These are phyloP conservation scores for Hanseniaspora occidentalis DNA, from an alignment of 805 yeast genomes.

Conservation along the genomic window DNA sequence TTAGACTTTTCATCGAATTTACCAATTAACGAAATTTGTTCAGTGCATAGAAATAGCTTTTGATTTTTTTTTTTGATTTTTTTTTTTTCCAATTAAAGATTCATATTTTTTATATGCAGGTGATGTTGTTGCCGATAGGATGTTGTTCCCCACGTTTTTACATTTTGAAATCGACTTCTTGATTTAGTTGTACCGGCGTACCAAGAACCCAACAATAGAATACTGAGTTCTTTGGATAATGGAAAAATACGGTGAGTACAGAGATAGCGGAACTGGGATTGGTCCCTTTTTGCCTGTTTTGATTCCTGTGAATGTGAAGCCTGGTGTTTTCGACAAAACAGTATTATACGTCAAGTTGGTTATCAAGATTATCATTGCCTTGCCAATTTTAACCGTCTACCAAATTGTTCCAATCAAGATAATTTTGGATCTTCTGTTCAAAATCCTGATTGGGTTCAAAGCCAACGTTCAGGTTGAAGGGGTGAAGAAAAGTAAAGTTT, in stretches of 20 bases:
- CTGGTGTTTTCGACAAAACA: slow-evolving; percentile 6
- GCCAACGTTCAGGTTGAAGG: slow-evolving; percentile 31
- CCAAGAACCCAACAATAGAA: no score
- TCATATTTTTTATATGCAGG: no score
- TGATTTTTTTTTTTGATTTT: no score
- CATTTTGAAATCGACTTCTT: no score
- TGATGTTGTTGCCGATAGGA: no score
- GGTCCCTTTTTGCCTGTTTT: slow-evolving; percentile 67
- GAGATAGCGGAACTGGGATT: slow-evolving; percentile 90
- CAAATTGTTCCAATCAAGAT: slow-evolving; percentile 5
- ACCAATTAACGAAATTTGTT: no score
- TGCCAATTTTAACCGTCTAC: slow-evolving; percentile 12
- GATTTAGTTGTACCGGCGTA: no score
- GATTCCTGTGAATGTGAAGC: slow-evolving; percentile 12
- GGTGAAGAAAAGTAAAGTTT: slow-evolving; percentile 26
- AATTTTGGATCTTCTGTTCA: slow-evolving; percentile 13
- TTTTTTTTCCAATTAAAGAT: no score
- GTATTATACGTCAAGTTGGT: slow-evolving; percentile 6
- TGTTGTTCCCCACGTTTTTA: no score
- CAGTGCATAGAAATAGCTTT: no score
- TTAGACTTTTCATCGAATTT: no score
- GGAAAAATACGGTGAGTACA: slow-evolving; percentile 77
- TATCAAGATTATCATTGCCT: slow-evolving; percentile 10
- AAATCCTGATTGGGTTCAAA: slow-evolving; percentile 25
- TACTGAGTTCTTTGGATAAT: no score